These are phyloP conservation scores for Ophidiomyces ophidiicola DNA, from an alignment of 2,329 filamentous ascomycete genomes.

Conservation along the genomic window DNA sequence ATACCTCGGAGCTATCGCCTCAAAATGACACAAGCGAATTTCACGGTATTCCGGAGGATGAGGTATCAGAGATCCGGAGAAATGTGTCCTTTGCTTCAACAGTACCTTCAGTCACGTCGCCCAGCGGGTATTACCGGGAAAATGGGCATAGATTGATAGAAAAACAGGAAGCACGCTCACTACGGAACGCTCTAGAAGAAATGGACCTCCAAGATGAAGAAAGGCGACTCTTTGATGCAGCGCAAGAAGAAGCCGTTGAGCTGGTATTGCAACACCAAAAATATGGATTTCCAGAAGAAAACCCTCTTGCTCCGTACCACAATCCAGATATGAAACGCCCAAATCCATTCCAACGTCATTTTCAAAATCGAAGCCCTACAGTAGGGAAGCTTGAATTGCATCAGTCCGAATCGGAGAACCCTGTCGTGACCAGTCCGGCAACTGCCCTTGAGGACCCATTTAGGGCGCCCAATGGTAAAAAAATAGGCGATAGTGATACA, in stretches of 20 bases:
- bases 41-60: slow-evolving; percentile 6
- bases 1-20: slow-evolving; percentile 21
- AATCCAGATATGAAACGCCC: slow-evolving; percentile 31
- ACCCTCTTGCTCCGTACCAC: slow-evolving; percentile 37
- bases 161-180: slow-evolving; percentile 45
- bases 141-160: slow-evolving; percentile 44
- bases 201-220: slow-evolving; percentile 47
- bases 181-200: slow-evolving; percentile 46
- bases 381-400: slow-evolving; percentile 28
- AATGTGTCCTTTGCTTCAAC: slow-evolving; percentile 24
- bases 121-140: slow-evolving; percentile 41
- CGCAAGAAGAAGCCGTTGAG: slow-evolving; percentile 51
- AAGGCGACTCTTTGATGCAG: slow-evolving; percentile 41
- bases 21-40: slow-evolving; percentile 10
- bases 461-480: no score
- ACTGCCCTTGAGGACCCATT: no score
- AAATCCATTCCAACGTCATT: slow-evolving; percentile 31
- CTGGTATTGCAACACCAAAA: slow-evolving; percentile 53
- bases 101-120: slow-evolving; percentile 23
- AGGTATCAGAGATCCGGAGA: slow-evolving; percentile 19
- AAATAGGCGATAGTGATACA: no score
- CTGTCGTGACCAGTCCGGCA: not conserved
- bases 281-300: slow-evolving; percentile 38
- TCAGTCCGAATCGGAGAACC: not conserved
- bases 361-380: slow-evolving; percentile 34